Percentiles rank a stretch among this genome's conserved stretches.
Evolutionary conservation across 1,139 yeast species (phyloP).

Genomic region (Candida glucosophila): DNA sequence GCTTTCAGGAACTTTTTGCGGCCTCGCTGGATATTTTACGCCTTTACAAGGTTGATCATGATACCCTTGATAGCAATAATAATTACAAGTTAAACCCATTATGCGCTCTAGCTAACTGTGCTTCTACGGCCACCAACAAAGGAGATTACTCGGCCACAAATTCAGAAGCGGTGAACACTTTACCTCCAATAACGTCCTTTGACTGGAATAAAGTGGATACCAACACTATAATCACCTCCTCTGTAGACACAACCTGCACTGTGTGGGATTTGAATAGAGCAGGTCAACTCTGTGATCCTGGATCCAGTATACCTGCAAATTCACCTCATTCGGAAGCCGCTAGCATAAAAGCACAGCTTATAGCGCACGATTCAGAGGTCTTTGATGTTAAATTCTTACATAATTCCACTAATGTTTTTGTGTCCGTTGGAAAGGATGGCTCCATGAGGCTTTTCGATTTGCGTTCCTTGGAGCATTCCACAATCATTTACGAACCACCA

Average conservation of each 20-base stretch:
- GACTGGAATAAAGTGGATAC: conserved; percentile 84
- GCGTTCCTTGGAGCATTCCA: conserved; percentile 83
- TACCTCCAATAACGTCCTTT: conserved; percentile 84
- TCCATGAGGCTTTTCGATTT: conserved; percentile 88
- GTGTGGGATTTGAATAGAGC: conserved; percentile 73
- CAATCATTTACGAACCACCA: conserved; percentile 74
- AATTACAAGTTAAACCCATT: conserved; percentile 29
- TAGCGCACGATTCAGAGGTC: conserved; percentile 95
- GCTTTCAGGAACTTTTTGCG: conserved; percentile 40
- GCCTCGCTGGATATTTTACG: conserved; percentile 68
- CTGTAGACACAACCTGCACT: conserved; percentile 94
- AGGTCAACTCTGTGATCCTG: conserved; percentile 8
- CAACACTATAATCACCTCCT: conserved; percentile 67
- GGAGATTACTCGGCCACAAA: no score
- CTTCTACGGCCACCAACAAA: conserved; percentile 12
- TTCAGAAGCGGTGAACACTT: conserved; percentile 33
- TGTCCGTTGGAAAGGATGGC: conserved; percentile 94
- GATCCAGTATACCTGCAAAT: no score
- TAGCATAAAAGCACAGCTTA: conserved; percentile 84
- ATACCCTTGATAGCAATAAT: conserved; percentile 19
- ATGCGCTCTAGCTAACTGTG: conserved; percentile 34
- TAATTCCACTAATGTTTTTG: conserved; percentile 70
- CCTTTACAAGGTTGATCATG: conserved; percentile 46
- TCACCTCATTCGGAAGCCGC: conserved; percentile 37
- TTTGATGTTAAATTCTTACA: conserved; percentile 83